Base-by-base conservation (phyloP, 2,329 filamentous ascomycete species). In the Plectosphaerella cucumerina region DNA sequence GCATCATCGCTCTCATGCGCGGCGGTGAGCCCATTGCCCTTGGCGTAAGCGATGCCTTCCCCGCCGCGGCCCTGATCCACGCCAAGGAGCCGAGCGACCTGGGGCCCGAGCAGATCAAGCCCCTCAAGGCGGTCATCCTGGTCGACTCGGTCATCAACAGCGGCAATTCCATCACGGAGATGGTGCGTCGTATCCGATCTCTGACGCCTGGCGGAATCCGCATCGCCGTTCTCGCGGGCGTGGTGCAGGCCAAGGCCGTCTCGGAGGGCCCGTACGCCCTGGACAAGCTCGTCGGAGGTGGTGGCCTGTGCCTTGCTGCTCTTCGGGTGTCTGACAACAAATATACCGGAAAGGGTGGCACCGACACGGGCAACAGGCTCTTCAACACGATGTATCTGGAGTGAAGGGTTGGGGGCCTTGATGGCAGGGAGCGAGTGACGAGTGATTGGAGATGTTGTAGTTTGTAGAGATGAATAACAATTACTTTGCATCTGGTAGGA, bases 141-240 rank as follows among this genome's bases (percentile, higher is more conserved):
- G 80, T 85, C 1, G 83, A 85, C 59, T 81, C 77, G 0, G 80
- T 85, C 1, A 63, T 85, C n/a, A 84, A 86, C 54, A 81, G 59
- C 26, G 80, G 82, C 5, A 71, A 70, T 47, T 72, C 76, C 0
- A 59, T 82, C 5, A 51, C 73, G 1, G 59, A 75, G 2, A 83
- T 81, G 56, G 64, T 81, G 15, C 31, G 68, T 22, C 71, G 67
- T 18, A 64, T 85, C n/a, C 72, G 75, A 6, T 54, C 50, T 0
- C 45, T 78, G 0, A 21, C 72, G 50, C 26, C 60, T 1, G 56
- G n/a, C n/a, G n/a, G 53, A 4, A 62, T 80, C 35, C 67, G 64
- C n/a, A 75, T 86, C 44, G 66, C 83, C 1, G 67, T 84, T 0
- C 69, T 84, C 26, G 73, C 80, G 5, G 77, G 77, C 0, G 80